Conservation (phyloP, 2,329 filamentous ascomycete species). For the Monosporascus ibericus region DNA sequence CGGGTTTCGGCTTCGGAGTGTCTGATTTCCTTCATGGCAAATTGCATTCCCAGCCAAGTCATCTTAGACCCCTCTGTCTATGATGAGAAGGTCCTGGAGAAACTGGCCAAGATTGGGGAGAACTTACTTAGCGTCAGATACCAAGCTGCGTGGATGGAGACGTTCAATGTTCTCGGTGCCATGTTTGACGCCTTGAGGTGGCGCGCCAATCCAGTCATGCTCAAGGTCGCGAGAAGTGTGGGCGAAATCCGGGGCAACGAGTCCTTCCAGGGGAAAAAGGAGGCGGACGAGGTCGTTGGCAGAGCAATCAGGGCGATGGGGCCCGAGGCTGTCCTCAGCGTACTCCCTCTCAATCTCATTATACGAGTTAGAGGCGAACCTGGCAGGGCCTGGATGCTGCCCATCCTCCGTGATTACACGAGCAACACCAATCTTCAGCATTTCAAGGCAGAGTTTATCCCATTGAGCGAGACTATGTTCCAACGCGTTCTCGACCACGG, state of each 20-base stretch:
- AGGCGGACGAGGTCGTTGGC: slow-evolving; percentile 85
- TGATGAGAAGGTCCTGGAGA: slow-evolving; percentile 84
- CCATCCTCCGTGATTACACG: slow-evolving; percentile 81
- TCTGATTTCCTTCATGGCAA: slow-evolving; percentile 84
- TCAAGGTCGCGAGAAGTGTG: slow-evolving; percentile 68
- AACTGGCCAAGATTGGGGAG: slow-evolving; percentile 66
- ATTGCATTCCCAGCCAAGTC: slow-evolving; percentile 77
- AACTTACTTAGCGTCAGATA: slow-evolving; percentile 82
- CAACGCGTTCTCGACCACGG: slow-evolving; percentile 82
- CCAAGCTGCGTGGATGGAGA: slow-evolving; percentile 90
- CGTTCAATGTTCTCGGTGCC: slow-evolving; percentile 80
- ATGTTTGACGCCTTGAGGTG: slow-evolving; percentile 85
- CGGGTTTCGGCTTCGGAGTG: slow-evolving; percentile 92
- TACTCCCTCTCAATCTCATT: slow-evolving; percentile 80
- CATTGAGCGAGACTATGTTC: slow-evolving; percentile 84
- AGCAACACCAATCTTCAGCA: slow-evolving; percentile 82
- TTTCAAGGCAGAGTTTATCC: slow-evolving; percentile 81
- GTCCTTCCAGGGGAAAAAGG: slow-evolving; percentile 87
- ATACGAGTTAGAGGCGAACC: slow-evolving; percentile 71
- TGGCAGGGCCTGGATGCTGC: slow-evolving; percentile 90
- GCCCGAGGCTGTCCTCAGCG: slow-evolving; percentile 72
- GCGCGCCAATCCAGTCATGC: slow-evolving; percentile 73
- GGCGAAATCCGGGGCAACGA: slow-evolving; percentile 85
- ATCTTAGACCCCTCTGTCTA: slow-evolving; percentile 85
- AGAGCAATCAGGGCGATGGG: slow-evolving; percentile 87